Conservation (phyloP, 352 stramenopile species). For the Globisporangium middletonii region DNA sequence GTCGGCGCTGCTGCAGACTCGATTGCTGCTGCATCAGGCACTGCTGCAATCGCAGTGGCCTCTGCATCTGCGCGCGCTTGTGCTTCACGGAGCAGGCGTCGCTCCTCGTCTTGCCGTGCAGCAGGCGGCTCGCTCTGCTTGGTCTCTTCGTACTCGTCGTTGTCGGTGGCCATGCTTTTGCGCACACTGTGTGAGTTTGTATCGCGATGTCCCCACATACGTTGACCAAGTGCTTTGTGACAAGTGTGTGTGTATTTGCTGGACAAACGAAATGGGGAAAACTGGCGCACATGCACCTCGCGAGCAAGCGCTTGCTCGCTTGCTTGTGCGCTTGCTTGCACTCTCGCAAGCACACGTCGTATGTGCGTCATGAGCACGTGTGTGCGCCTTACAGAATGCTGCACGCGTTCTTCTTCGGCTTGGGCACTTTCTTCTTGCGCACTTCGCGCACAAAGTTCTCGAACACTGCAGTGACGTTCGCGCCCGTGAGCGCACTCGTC, state of each 20-base stretch:
- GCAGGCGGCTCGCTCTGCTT: conserved; percentile 10
- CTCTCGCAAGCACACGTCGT: background rate
- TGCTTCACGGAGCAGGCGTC: background rate
- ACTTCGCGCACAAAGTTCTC: conserved; percentile 85
- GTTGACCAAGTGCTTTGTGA: too few species aligned
- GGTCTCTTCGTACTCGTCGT: conserved; percentile 7
- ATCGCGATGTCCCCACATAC: too few species aligned
- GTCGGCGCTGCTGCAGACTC: background rate
- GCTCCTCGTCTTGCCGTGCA: background rate
- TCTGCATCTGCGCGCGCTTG: background rate
- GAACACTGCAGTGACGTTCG: conserved; percentile 83
- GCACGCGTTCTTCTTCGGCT: conserved; percentile 69
- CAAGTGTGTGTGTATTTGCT: too few species aligned
- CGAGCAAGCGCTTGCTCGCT: background rate
- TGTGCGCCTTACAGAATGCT: conserved; percentile 40
- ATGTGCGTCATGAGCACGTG: background rate
- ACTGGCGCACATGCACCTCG: too few species aligned
- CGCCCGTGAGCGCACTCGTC: conserved; percentile 79
- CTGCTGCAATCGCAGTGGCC: background rate
- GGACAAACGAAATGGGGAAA: background rate
- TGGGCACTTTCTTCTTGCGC: conserved; percentile 72
- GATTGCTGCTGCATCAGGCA: background rate
- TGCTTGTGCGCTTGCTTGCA: background rate
- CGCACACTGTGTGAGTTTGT: too few species aligned
- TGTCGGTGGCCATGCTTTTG: too few species aligned